phyloP scores from a whole-genome alignment of 2,329 filamentous ascomycete species.

The Hortaea werneckii region DNA sequence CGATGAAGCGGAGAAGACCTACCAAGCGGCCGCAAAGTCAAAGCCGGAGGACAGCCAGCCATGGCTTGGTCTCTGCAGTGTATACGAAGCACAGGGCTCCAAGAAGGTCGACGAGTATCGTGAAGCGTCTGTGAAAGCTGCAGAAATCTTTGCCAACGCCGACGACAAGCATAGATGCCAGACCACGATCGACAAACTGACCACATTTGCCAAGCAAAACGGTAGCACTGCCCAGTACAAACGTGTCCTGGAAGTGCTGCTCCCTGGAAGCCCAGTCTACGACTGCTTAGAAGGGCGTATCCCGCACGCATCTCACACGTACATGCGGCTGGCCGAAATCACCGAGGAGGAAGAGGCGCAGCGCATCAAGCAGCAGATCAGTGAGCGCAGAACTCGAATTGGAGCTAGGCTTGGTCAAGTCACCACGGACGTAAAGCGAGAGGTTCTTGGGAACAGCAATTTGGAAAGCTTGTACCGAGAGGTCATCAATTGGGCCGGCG shows the following conservation, averaged over 20 bases:
- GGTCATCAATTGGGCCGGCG: conserved; percentile 79
- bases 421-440: conserved; percentile 74
- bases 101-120: conserved; percentile 66
- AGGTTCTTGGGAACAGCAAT: conserved; percentile 65
- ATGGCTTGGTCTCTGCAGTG: conserved; percentile 79
- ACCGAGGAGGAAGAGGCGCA: conserved; percentile 79
- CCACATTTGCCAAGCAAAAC: conserved; percentile 60
- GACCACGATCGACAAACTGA: conserved; percentile 65
- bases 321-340: conserved; percentile 72
- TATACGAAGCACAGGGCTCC: conserved; percentile 68
- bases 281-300: conserved; percentile 72
- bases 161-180: conserved; percentile 51
- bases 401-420: conserved; percentile 78
- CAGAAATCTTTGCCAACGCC: conserved; percentile 59
- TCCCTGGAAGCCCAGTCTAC: conserved; percentile 76
- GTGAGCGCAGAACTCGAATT: conserved; percentile 74
- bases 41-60: conserved; percentile 71
- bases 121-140: conserved; percentile 60
- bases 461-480: conserved; percentile 73
- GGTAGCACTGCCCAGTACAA: conserved; percentile 67
- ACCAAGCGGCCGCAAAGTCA: conserved; percentile 59
- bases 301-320: conserved; percentile 68
- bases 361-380: conserved; percentile 80
- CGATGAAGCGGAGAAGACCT: conserved; percentile 66
- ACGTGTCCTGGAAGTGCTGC: conserved; percentile 61